A percentile compares a stretch with the other conserved stretches of the same genome.
phyloP scores from a whole-genome alignment of 371 early-diverging fungal species.

The Mortierella sp. region DNA sequence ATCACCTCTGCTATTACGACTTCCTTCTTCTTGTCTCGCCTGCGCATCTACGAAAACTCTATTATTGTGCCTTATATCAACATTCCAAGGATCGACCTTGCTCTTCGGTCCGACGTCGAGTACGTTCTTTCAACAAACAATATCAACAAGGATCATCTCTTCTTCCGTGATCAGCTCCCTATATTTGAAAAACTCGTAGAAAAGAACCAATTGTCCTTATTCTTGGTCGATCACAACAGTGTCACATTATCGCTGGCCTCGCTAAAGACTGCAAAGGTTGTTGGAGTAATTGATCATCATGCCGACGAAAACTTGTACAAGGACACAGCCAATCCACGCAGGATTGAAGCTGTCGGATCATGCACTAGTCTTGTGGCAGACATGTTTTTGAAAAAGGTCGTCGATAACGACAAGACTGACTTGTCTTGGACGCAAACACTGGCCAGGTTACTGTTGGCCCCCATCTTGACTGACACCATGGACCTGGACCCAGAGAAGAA shows the following conservation, averaged over 20 bases:
- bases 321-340: slow-evolving; percentile 58
- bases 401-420: not conserved
- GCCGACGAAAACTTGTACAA: slow-evolving; percentile 67
- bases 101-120: slow-evolving; percentile 74
- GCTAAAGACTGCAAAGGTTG: slow-evolving; percentile 53
- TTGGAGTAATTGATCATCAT: slow-evolving; percentile 83
- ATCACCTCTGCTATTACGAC: slow-evolving; percentile 71
- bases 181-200: slow-evolving; percentile 47
- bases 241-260: slow-evolving; percentile 61
- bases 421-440: slow-evolving; percentile 45
- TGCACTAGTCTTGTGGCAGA: slow-evolving; percentile 68
- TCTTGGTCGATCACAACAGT: slow-evolving; percentile 75
- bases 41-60: slow-evolving; percentile 2
- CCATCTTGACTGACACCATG: slow-evolving; percentile 81
- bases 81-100: slow-evolving; percentile 70
- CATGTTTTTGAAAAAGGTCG: slow-evolving; percentile 16
- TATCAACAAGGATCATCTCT: slow-evolving; percentile 21
- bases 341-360: slow-evolving; percentile 73
- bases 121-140: slow-evolving; percentile 59
- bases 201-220: slow-evolving; percentile 28
- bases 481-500: slow-evolving; percentile 67
- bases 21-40: slow-evolving; percentile 58
- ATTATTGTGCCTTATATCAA: slow-evolving; percentile 64
- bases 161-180: slow-evolving; percentile 43
- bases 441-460: slow-evolving; percentile 65